Percentiles rank a stretch among this genome's conserved stretches.
Evolutionary conservation across 176 grass and related monocot genomes (phyloP).

Genomic region (Hsuehochloa calcarea): DNA sequence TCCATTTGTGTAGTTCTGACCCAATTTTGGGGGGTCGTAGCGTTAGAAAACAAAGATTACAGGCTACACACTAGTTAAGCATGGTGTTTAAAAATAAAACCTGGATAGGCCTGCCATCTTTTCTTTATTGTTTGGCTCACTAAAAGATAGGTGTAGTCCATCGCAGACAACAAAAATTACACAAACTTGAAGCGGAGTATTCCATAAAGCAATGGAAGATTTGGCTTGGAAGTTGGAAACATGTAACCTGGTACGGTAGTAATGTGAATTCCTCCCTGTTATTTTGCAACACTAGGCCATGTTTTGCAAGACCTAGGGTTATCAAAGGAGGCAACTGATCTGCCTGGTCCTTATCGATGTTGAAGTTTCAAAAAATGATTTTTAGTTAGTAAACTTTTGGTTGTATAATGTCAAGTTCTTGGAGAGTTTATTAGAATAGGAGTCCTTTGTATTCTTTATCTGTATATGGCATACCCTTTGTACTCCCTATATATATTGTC

Average conservation of each 20-base stretch:
- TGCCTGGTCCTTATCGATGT: too few relatives aligned
- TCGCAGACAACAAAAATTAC: not conserved
- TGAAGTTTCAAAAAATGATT: not conserved
- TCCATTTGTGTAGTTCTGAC: conserved; percentile 4
- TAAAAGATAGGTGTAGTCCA: not conserved
- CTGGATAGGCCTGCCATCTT: not conserved
- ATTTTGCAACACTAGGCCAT: not conserved
- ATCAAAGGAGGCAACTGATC: not conserved
- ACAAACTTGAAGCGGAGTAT: not conserved
- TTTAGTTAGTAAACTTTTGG: not conserved
- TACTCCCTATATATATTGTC: too few relatives aligned
- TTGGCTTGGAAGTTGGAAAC: not conserved
- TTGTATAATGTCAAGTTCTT: not conserved
- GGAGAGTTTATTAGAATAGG: too few relatives aligned
- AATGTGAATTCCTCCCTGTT: not conserved
- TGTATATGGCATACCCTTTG: too few relatives aligned
- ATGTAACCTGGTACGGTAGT: not conserved
- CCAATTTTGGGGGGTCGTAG: not conserved
- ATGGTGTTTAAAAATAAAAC: not conserved
- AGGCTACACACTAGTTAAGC: not conserved
- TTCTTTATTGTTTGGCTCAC: not conserved
- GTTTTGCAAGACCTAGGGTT: not conserved
- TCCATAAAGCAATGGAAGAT: not conserved
- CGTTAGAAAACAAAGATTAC: not conserved
- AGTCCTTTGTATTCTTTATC: too few relatives aligned